Evolutionary conservation across 2,329 filamentous ascomycete genomes (phyloP).

Genomic region (Epichloe typhina): DNA sequence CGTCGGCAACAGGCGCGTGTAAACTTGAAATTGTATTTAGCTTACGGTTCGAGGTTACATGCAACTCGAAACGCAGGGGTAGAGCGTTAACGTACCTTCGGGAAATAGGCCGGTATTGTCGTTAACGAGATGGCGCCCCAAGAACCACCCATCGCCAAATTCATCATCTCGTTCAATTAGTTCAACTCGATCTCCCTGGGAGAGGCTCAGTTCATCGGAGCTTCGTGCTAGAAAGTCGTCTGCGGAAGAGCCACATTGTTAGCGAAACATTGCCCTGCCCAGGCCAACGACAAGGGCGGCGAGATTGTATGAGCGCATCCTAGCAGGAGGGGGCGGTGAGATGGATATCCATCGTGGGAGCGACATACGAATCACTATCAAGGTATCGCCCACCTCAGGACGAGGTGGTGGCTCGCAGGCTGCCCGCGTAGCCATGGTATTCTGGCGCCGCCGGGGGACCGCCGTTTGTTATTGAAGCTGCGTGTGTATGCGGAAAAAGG

Average conservation of each 20-base stretch:
- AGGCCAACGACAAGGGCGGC: no score
- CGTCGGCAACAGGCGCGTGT: conserved; percentile 46
- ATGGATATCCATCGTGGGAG: conserved; percentile 11
- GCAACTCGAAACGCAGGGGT: conserved; percentile 1
- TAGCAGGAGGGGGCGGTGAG: conserved; percentile 2
- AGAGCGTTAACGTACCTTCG: conserved; percentile 47
- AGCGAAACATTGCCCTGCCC: not conserved
- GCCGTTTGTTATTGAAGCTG: not conserved
- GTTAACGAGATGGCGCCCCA: conserved; percentile 61
- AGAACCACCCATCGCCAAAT: conserved; percentile 78
- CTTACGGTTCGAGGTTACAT: conserved; percentile 3
- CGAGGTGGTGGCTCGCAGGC: conserved; percentile 24
- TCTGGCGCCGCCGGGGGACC: not conserved
- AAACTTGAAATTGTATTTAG: conserved; percentile 32
- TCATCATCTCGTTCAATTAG: conserved; percentile 77
- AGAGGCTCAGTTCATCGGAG: conserved; percentile 80
- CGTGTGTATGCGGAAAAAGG: not conserved
- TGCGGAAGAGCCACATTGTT: conserved; percentile 22
- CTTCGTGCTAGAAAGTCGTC: conserved; percentile 89
- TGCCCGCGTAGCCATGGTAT: conserved; percentile 30
- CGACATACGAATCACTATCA: conserved; percentile 58
- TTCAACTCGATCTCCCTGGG: conserved; percentile 74
- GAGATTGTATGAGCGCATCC: not conserved
- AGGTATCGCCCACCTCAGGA: conserved; percentile 51
- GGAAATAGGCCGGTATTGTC: conserved; percentile 69